phyloP scores from a whole-genome alignment of 495 filamentous ascomycete species.

The Trichoderma gamsii region DNA sequence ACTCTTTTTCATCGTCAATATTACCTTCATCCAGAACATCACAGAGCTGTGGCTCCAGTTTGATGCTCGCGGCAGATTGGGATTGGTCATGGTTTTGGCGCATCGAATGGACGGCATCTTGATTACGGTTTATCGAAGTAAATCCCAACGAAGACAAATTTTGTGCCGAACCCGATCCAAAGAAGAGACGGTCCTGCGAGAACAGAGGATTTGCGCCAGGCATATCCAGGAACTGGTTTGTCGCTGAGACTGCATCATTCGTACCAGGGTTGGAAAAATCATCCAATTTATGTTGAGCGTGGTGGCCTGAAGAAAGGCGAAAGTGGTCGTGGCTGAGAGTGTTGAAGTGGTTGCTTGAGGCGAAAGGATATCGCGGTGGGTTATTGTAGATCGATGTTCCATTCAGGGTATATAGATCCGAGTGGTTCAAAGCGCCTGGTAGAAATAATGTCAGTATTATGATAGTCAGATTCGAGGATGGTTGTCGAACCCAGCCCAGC shows the following conservation, averaged over 20 bases:
- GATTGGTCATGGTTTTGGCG: background rate
- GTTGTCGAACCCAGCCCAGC: background rate
- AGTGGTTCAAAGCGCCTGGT: background rate
- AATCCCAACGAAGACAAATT: background rate
- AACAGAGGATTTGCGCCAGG: conserved; percentile 3
- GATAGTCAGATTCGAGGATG: background rate
- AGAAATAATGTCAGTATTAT: background rate
- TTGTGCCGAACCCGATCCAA: background rate
- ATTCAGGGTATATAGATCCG: background rate
- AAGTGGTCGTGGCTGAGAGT: conserved; percentile 1
- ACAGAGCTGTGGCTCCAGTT: conserved; percentile 4
- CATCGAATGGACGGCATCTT: background rate
- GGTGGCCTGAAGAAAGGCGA: background rate
- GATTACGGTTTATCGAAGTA: conserved; percentile 1
- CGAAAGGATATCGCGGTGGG: background rate
- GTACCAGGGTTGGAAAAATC: background rate
- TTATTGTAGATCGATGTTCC: conserved; percentile 4
- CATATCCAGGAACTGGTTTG: conserved; percentile 1
- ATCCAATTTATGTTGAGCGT: background rate
- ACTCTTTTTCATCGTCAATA: conserved; percentile 2
- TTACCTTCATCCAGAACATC: background rate
- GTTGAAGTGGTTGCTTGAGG: conserved; percentile 2
- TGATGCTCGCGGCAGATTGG: background rate
- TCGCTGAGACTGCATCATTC: background rate
- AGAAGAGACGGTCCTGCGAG: conserved; percentile 9